phyloP scores from a whole-genome alignment of 257 asterid genomes.

The Przewalskia tangutica region DNA sequence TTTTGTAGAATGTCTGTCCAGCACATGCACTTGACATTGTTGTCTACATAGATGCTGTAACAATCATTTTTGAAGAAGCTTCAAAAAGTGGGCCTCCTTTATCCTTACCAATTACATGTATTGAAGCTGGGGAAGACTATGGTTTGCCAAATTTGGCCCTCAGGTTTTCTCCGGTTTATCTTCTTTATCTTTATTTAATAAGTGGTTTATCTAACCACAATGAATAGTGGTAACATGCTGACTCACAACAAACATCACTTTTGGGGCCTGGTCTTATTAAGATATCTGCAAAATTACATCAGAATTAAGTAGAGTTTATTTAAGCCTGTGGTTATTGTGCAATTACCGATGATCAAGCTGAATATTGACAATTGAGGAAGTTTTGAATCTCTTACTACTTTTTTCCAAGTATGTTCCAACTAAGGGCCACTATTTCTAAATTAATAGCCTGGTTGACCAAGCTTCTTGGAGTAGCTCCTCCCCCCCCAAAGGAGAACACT shows the following conservation, averaged over 20 bases:
- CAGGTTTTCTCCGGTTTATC: conserved; percentile 42
- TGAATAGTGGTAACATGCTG: background rate
- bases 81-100: conserved; percentile 74
- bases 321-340: background rate
- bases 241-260: background rate
- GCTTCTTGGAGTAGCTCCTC: background rate
- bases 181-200: background rate
- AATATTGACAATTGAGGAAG: background rate
- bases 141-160: conserved; percentile 79
- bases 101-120: conserved; percentile 70
- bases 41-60: conserved; percentile 74
- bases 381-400: background rate
- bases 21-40: conserved; percentile 61
- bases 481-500: background rate
- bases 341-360: background rate
- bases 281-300: background rate
- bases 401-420: background rate
- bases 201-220: background rate
- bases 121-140: conserved; percentile 78
- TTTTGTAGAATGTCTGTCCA: conserved; percentile 85
- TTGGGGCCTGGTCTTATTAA: background rate
- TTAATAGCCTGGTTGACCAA: background rate
- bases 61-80: conserved; percentile 84
- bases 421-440: background rate
- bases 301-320: background rate